Evolutionary conservation across 768 basidiomycete genomes (phyloP).

Genomic region (Mycena belliarum): DNA sequence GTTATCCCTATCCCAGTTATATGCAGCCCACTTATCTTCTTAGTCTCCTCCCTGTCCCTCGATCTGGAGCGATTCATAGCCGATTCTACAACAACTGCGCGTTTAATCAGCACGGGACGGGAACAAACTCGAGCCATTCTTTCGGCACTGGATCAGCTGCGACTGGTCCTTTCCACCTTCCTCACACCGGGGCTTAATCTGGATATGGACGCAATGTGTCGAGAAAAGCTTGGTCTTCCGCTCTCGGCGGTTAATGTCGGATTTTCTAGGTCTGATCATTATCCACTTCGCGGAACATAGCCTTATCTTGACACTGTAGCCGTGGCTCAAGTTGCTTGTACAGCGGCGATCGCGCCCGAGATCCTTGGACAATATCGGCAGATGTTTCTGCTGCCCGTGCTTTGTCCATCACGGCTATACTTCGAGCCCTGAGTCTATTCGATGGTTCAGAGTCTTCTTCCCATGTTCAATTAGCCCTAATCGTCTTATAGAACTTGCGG

Average conservation of each 20-base stretch:
- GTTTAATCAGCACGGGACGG: slow-evolving; percentile 49
- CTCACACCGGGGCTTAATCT: slow-evolving; percentile 70
- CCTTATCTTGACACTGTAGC: slow-evolving; percentile 28
- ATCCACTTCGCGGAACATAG: slow-evolving; percentile 2
- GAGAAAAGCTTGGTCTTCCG: slow-evolving; percentile 52
- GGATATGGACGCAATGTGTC: slow-evolving; percentile 71
- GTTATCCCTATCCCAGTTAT: not conserved
- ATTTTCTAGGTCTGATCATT: slow-evolving; percentile 45
- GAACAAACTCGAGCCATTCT: slow-evolving; percentile 43
- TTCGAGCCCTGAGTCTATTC: slow-evolving; percentile 72
- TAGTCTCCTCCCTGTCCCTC: slow-evolving; percentile 52
- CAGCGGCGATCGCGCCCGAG: slow-evolving; percentile 33
- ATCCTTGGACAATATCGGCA: slow-evolving; percentile 74
- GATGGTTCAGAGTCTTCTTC: slow-evolving; percentile 49
- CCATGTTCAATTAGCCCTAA: not conserved
- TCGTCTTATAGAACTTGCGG: slow-evolving; percentile 56
- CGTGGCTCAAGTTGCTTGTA: slow-evolving; percentile 44
- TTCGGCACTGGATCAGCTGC: slow-evolving; percentile 54
- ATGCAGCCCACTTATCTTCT: not conserved
- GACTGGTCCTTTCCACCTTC: slow-evolving; percentile 60
- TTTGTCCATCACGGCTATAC: slow-evolving; percentile 62
- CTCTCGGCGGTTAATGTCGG: slow-evolving; percentile 45
- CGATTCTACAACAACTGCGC: slow-evolving; percentile 49
- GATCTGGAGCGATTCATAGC: slow-evolving; percentile 54
- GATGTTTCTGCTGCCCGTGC: slow-evolving; percentile 70